Evolutionary conservation across 2,329 filamentous ascomycete genomes (phyloP).

Genomic region (Alternaria viburni): DNA sequence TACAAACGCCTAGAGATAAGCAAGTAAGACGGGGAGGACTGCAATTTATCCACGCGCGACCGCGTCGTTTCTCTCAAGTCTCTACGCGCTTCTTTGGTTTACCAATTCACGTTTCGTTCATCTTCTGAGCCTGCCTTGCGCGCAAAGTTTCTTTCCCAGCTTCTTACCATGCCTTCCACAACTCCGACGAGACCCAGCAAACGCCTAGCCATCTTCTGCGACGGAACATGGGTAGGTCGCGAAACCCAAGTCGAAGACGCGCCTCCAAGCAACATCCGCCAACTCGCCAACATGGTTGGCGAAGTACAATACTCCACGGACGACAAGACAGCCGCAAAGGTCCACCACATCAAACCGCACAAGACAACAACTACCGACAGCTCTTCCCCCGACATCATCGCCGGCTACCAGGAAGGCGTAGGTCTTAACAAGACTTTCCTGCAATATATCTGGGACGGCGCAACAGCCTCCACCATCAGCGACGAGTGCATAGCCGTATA

Average conservation of each 20-base stretch:
- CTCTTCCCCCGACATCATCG: constrained; percentile 25
- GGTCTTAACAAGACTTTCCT: constrained; percentile 45
- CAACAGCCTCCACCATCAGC: constrained; percentile 44
- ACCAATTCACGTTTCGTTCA: background rate
- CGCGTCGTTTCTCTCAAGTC: background rate
- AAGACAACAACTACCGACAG: background rate
- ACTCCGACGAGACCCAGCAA: constrained; percentile 22
- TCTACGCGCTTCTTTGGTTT: background rate
- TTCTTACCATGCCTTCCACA: constrained; percentile 16
- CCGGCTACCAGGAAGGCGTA: constrained; percentile 47
- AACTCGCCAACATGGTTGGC: constrained; percentile 42
- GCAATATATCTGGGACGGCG: constrained; percentile 47
- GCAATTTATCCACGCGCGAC: background rate
- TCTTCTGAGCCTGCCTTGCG: background rate
- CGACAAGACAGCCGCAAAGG: constrained; percentile 19
- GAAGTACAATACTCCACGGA: constrained; percentile 21
- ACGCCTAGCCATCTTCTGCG: constrained; percentile 41
- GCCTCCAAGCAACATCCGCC: constrained; percentile 41
- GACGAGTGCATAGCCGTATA: constrained; percentile 45
- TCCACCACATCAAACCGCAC: constrained; percentile 30
- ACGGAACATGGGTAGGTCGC: constrained; percentile 47
- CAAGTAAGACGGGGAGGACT: background rate
- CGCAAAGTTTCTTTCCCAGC: background rate
- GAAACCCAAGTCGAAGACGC: constrained; percentile 37
- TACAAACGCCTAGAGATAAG: background rate